Conservation (phyloP, 371 early-diverging fungal species). For the Lichtheimia ornata region DNA sequence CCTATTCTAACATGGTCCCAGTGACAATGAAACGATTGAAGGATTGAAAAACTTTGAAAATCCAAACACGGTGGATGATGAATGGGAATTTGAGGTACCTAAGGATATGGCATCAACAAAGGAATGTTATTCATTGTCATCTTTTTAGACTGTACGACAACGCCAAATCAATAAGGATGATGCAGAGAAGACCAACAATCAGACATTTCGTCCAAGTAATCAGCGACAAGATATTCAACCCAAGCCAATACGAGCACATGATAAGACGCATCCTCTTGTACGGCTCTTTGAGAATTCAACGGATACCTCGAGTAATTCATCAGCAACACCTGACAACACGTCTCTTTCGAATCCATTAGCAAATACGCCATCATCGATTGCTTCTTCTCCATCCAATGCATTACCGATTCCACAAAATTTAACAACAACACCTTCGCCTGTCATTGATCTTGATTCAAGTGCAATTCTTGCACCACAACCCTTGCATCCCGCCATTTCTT, state of each 20-base stretch:
- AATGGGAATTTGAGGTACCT: constrained; percentile 52
- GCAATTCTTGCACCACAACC: constrained; percentile 3
- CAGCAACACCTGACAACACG: background rate
- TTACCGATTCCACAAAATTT: background rate
- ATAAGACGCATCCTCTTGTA: constrained; percentile 37
- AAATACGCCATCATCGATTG: constrained; percentile 8
- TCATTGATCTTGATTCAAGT: constrained; percentile 19
- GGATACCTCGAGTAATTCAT: constrained; percentile 1
- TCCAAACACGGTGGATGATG: constrained; percentile 26
- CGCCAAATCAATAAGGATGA: too few species aligned
- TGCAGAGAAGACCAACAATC: too few species aligned
- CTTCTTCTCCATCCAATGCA: constrained; percentile 4
- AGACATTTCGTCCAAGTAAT: too few species aligned
- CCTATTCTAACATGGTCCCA: background rate
- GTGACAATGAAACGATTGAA: constrained; percentile 19
- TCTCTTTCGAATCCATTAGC: constrained; percentile 5
- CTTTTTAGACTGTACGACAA: too few species aligned
- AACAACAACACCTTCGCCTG: constrained; percentile 12
- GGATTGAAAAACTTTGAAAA: constrained; percentile 31
- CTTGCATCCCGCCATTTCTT: background rate
- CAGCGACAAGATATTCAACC: too few species aligned
- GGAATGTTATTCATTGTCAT: too few species aligned
- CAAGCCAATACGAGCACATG: too few species aligned
- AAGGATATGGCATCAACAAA: background rate
- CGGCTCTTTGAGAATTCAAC: constrained; percentile 40